These are phyloP conservation scores for Cutaneotrichosporon arboriforme DNA, from an alignment of 1,284 basidiomycete genomes.

Conservation along the genomic window DNA sequence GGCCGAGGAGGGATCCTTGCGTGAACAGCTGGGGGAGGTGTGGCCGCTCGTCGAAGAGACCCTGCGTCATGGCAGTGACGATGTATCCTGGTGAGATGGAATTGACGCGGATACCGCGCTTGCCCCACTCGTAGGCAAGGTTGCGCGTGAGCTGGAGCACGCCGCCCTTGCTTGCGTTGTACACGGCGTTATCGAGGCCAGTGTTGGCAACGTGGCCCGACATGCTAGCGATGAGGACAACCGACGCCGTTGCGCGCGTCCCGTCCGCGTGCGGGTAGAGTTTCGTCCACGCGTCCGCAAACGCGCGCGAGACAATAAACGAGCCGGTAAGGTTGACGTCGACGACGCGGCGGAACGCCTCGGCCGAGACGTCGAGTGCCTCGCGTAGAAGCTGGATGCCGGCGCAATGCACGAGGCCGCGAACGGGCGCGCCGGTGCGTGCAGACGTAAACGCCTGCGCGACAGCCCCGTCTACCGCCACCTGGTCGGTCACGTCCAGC, in stretches of 20 bases:
- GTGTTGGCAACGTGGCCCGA: constrained; percentile 76
- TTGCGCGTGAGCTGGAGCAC: constrained; percentile 76
- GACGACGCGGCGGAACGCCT: constrained; percentile 65
- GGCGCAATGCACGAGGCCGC: constrained; percentile 61
- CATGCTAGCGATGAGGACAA: constrained; percentile 77
- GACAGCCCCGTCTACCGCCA: constrained; percentile 55
- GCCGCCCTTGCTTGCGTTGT: constrained; percentile 64
- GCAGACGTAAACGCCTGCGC: constrained; percentile 61
- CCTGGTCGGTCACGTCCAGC: constrained; percentile 60
- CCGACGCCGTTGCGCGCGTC: constrained; percentile 48
- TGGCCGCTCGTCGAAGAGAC: constrained; percentile 18
- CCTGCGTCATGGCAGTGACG: constrained; percentile 52
- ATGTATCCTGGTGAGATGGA: constrained; percentile 43
- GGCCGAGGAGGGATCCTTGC: constrained; percentile 11
- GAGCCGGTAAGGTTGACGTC: constrained; percentile 71
- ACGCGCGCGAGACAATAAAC: constrained; percentile 71
- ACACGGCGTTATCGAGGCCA: constrained; percentile 49
- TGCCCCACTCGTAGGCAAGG: constrained; percentile 74
- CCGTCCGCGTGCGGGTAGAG: constrained; percentile 56
- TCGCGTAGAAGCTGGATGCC: constrained; percentile 61
- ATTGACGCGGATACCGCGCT: constrained; percentile 60
- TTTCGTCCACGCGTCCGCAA: constrained; percentile 67
- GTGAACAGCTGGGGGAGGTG: constrained; percentile 19
- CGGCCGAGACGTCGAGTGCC: constrained; percentile 63
- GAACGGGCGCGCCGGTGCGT: constrained; percentile 51